Evolutionary conservation across 305 asterid species (phyloP), one percentile per base, ranked within the genome.

Genomic region (Fraxinus paxiana): DNA sequence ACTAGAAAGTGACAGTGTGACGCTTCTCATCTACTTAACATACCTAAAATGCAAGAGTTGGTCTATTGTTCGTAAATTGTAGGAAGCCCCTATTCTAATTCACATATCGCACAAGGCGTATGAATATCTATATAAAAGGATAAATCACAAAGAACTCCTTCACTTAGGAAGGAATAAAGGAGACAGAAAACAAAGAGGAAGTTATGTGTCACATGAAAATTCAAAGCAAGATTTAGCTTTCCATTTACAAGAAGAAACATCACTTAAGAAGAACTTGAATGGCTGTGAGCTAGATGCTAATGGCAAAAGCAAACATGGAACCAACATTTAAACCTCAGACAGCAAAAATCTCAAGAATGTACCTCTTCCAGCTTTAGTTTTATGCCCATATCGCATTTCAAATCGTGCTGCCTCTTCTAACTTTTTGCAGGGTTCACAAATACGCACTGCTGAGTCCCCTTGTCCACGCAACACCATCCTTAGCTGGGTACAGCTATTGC

Each of bases 391-490:
- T 80, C 98, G 92, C 92, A 89, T 51, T 89, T 94, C 99, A 86
- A 93, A 96, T 34, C 96, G 96, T 38, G 99, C 93, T 46, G 98
- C 97, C 84, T 93, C 98, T 86, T 94, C 98, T 85, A 94, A 87
- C 67, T 85, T 89, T 88, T 96, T 96, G 90, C 98, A 96, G 82
- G 99, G 95, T 51, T 93, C 98, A 83, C 98, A 96, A n/a, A 96
- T 92, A 24, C 98, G 98, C 77, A 96, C 98, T 0, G 98, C 95
- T 30, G 99, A 94, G 83, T 96, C 97, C 73, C 98, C 99, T 90
- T 96, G 98, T 80, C 99, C 98, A 24, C 99, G 97, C 75, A 96
- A 88, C 65, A 87, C 84, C 98, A 96, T 96, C 85, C 99, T 88
- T 82, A 90, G 97, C 87, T 89, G 95, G 80, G 97, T 87, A 85